Conservation (phyloP, 768 basidiomycete genomes). For the Baorangia bicolor region DNA sequence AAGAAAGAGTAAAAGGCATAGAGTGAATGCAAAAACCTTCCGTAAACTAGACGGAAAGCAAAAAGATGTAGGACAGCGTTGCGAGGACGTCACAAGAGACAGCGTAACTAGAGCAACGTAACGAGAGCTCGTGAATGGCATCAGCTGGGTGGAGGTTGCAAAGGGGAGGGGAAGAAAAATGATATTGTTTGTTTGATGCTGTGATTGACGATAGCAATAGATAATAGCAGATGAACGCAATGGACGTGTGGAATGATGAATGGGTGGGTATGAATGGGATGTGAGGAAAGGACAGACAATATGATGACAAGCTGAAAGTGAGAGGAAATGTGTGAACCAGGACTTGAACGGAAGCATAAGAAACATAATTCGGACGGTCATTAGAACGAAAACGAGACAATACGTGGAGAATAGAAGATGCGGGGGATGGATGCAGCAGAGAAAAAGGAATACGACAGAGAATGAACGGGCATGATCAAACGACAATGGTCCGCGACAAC, state of each 20-base stretch:
- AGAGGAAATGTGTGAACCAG: slow-evolving; percentile 2
- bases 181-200: slow-evolving; percentile 16
- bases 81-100: slow-evolving; percentile 16
- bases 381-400: slow-evolving; percentile 15
- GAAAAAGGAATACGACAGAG: neutral
- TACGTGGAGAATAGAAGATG: neutral
- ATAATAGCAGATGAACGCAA: slow-evolving; percentile 35
- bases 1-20: slow-evolving; percentile 4
- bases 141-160: slow-evolving; percentile 4
- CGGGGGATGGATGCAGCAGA: too few relatives aligned
- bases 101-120: slow-evolving; percentile 22
- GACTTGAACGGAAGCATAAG: slow-evolving; percentile 16
- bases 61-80: slow-evolving; percentile 13
- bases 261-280: slow-evolving; percentile 13
- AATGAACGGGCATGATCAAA: slow-evolving; percentile 13
- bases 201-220: slow-evolving; percentile 33
- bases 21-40: neutral
- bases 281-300: slow-evolving; percentile 17
- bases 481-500: slow-evolving; percentile 40
- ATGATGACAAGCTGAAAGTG: slow-evolving; percentile 25
- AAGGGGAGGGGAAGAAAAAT: neutral
- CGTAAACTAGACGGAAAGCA: slow-evolving; percentile 6
- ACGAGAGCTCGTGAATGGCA: slow-evolving; percentile 17
- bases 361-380: slow-evolving; percentile 12
- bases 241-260: slow-evolving; percentile 23